These are phyloP conservation scores for Effrenium voratum DNA, from an alignment of 73 alveolate genomes.

Conservation along the genomic window DNA sequence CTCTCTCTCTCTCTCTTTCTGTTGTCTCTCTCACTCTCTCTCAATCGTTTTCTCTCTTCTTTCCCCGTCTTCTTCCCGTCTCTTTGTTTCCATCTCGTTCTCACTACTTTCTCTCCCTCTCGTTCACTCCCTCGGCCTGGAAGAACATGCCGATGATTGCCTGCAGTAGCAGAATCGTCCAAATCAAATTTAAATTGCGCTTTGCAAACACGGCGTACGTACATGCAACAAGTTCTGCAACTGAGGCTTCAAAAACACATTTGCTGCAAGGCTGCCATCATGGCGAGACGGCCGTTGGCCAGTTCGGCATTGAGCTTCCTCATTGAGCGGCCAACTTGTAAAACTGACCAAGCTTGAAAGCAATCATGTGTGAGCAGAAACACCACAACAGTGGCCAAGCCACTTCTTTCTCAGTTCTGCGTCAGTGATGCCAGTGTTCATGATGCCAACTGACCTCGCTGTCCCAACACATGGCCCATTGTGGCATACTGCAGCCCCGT, in stretches of 20 bases:
- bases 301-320: constrained; percentile 67
- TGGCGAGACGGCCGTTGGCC: constrained; percentile 65
- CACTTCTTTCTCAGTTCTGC: constrained; percentile 22
- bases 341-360: neutral
- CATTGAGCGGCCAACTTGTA: neutral
- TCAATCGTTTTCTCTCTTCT: too few species aligned
- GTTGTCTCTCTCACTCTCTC: too few species aligned
- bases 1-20: too few species aligned
- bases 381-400: neutral
- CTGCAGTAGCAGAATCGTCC: too few species aligned
- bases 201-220: too few species aligned
- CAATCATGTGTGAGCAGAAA: neutral
- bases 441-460: constrained; percentile 36
- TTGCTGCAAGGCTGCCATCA: constrained; percentile 18
- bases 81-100: too few species aligned
- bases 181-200: too few species aligned
- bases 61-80: too few species aligned
- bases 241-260: too few species aligned
- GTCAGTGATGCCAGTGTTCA: constrained; percentile 35
- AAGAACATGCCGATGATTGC: constrained; percentile 51
- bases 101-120: too few species aligned
- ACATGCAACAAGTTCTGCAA: too few species aligned
- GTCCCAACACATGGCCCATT: neutral
- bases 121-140: too few species aligned
- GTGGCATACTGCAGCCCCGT: neutral